These are phyloP conservation scores for Aspergillus amoenus DNA, from an alignment of 2,329 filamentous ascomycete species.

Conservation along the genomic window DNA sequence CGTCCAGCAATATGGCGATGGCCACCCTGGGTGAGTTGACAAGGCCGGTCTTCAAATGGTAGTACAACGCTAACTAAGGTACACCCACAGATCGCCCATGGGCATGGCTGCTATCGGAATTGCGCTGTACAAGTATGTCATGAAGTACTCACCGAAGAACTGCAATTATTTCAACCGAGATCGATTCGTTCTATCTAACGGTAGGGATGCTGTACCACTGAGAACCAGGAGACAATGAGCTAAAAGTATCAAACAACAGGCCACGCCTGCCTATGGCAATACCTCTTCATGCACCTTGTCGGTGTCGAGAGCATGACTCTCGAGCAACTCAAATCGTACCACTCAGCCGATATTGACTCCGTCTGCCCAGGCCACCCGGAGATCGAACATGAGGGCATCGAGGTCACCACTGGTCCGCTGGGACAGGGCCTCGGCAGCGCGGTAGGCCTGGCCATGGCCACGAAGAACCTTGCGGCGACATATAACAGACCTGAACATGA, in stretches of 20 bases:
- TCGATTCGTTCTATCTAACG: constrained; percentile 49
- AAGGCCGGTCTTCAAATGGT: not conserved
- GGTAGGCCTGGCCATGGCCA: constrained; percentile 56
- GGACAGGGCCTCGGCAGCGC: constrained; percentile 59
- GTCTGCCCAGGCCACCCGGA: constrained; percentile 53
- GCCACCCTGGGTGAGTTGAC: constrained; percentile 58
- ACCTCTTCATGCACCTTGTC: constrained; percentile 53
- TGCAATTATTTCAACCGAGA: constrained; percentile 62
- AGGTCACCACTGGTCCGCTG: constrained; percentile 58
- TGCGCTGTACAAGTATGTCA: constrained; percentile 62
- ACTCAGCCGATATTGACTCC: constrained; percentile 48
- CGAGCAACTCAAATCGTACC: constrained; percentile 58
- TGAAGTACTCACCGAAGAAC: constrained; percentile 59
- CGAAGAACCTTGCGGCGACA: constrained; percentile 52
- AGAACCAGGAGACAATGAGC: not conserved
- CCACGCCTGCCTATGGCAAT: constrained; percentile 58
- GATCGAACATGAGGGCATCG: constrained; percentile 40
- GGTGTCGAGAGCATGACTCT: constrained; percentile 58
- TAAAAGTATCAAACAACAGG: constrained; percentile 24
- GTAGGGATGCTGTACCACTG: not conserved
- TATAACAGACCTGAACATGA: constrained; percentile 49
- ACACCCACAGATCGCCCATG: constrained; percentile 52
- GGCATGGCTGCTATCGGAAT: constrained; percentile 60
- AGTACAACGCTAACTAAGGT: not conserved
- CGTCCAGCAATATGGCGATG: constrained; percentile 65